Evolutionary conservation across 75 land plant species (phyloP), one percentile per base, ranked within the genome.

Genomic region (Picea glauca): DNA sequence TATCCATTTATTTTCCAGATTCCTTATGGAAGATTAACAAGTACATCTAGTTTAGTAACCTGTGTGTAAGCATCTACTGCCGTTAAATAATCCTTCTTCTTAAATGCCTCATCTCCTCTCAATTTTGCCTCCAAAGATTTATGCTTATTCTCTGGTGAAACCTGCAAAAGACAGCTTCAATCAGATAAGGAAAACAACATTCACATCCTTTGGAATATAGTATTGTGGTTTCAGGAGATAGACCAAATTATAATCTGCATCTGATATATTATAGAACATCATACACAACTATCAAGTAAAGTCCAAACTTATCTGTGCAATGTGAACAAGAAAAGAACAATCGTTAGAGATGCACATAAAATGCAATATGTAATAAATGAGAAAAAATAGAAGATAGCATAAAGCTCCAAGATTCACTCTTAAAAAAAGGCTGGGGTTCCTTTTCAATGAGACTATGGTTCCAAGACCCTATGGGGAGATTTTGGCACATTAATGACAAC

Each of bases 21-120:
- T 38, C 35, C 50, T 8, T 20, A 5, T n/a, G 20, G 74, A 70
- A 70, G 74, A 40, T 11, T 5, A 4, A 35, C 13, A 61, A 68
- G 50, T 20, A 21, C 40, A 15, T 15, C 7, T 15, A 31, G 14
- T 20, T 32, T 35, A 79, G 33, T 62, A 76, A 97, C 99, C 92
- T 97, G 99, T 76, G 99, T 98, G 79, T 98, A 98, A 17, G 98
- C 98, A 95, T 98, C 98, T 17, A 98, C 72, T 56, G 99, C 99
- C 73, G 75, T 76, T 32, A 72, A 76, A 83, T 81, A 98, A 70
- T 95, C 93, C 73, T 91, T 88, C 72, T 84, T 84, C 77, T 84
- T 88, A 74, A 95, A 95, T 77, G 92, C 96, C 38, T 91, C 96
- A 46, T 90, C 89, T n/a, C 98, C 99, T 79, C 99, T 85, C 21